A percentile compares a stretch with the other conserved stretches of the same genome.
These are phyloP conservation scores for Bretschneidera sinensis DNA, from an alignment of 345 rosid species.

Conservation along the genomic window DNA sequence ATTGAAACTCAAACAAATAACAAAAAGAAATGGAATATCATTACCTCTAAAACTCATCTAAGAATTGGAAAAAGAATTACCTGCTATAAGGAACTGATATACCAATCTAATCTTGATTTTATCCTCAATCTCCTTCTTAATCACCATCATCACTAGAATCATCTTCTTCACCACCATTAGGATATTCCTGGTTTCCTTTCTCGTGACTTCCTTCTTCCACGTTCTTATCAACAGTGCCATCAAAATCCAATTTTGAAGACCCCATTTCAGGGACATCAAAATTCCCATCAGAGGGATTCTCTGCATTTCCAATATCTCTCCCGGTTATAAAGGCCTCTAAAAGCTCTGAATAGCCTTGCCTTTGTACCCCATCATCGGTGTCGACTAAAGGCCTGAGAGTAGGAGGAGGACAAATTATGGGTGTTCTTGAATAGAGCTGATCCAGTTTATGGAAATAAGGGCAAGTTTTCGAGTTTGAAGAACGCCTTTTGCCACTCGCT, in stretches of 20 bases:
- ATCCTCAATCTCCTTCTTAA: conserved; percentile 3
- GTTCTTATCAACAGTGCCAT: conserved; percentile 8
- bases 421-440: conserved; percentile 31
- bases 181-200: conserved; percentile 12
- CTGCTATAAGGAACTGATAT: neutral
- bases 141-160: conserved; percentile 4
- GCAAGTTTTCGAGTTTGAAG: conserved; percentile 32
- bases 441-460: conserved; percentile 36
- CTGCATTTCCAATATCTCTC: conserved; percentile 7
- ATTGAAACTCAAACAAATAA: conserved; percentile 5
- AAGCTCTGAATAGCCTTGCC: conserved; percentile 28
- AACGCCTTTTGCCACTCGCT: conserved; percentile 26
- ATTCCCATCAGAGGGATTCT: conserved; percentile 6
- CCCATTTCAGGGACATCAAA: conserved; percentile 16
- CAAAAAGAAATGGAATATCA: neutral
- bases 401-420: conserved; percentile 12
- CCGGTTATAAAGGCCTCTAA: conserved; percentile 19
- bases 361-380: conserved; percentile 10
- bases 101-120: neutral
- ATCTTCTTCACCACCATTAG: conserved; percentile 6
- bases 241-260: conserved; percentile 12
- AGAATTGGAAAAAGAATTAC: conserved; percentile 2
- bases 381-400: neutral
- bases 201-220: conserved; percentile 14
- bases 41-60: neutral